phyloP scores from a whole-genome alignment of 2,329 filamentous ascomycete species.

The Pestalotiopsis sp. region DNA sequence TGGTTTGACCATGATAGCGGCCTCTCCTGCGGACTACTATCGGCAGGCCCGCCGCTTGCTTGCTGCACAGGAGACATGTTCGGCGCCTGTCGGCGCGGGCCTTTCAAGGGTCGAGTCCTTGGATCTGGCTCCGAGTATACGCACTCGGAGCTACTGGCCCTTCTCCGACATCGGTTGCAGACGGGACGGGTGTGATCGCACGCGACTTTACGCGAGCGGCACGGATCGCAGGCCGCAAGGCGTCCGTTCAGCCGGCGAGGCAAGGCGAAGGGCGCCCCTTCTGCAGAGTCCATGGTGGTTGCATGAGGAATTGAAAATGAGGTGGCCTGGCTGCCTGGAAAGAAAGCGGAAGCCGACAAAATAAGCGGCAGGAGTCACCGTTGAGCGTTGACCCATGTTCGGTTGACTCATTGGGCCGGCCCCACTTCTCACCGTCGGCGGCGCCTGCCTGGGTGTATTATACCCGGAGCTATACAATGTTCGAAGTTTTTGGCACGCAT shows the following conservation, averaged over 20 bases:
- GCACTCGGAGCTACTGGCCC: constrained; percentile 11
- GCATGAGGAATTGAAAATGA: neutral
- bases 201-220: constrained; percentile 16
- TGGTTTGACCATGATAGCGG: neutral
- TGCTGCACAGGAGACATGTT: neutral
- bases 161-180: constrained; percentile 13
- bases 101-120: neutral
- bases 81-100: neutral
- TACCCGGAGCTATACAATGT: neutral
- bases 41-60: neutral
- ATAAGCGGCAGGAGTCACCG: neutral
- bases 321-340: neutral
- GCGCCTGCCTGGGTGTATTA: neutral
- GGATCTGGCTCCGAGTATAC: constrained; percentile 10
- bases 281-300: neutral
- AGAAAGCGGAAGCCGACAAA: neutral
- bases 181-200: constrained; percentile 16
- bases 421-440: neutral
- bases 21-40: neutral
- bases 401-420: neutral
- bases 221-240: constrained; percentile 16
- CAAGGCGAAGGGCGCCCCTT: neutral
- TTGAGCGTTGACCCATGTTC: neutral
- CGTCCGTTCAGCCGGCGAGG: constrained; percentile 14
- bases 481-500: no score